These are phyloP conservation scores for Trichoderma cornu-damae DNA, from an alignment of 2,329 filamentous ascomycete genomes.

Conservation along the genomic window DNA sequence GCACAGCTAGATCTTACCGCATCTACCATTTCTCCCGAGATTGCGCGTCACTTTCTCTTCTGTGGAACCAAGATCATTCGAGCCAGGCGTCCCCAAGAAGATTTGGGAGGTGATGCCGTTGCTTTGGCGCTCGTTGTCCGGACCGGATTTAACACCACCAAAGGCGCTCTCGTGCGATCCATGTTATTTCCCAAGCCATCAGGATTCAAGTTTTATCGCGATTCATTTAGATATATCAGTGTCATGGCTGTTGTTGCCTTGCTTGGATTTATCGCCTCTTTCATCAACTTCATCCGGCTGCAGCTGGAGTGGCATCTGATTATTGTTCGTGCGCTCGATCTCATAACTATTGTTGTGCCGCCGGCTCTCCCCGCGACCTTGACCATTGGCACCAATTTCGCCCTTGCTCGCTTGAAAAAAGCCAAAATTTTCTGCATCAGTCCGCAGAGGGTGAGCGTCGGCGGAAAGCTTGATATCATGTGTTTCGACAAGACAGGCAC, in stretches of 20 bases:
- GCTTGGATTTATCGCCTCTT: conserved; percentile 82
- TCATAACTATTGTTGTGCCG: conserved; percentile 96
- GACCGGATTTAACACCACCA: conserved; percentile 96
- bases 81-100: conserved; percentile 80
- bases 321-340: conserved; percentile 81
- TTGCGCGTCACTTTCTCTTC: conserved; percentile 87
- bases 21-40: conserved; percentile 73
- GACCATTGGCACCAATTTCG: conserved; percentile 95
- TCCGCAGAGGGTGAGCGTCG: conserved; percentile 93
- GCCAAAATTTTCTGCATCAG: conserved; percentile 97
- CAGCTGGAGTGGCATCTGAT: conserved; percentile 84
- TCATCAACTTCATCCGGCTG: conserved; percentile 87
- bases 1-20: conserved; percentile 69
- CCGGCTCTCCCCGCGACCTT: conserved; percentile 90
- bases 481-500: conserved; percentile 99
- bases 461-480: conserved; percentile 90
- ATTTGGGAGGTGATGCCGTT: conserved; percentile 79
- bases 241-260: conserved; percentile 88
- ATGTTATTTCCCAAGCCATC: conserved; percentile 99
- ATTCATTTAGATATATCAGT: conserved; percentile 95
- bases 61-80: conserved; percentile 94
- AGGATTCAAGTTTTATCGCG: conserved; percentile 96
- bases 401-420: conserved; percentile 74
- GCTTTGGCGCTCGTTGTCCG: conserved; percentile 87
- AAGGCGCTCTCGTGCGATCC: conserved; percentile 88